Conservation (phyloP, 805 yeast genomes). For the Candida ovalis region DNA sequence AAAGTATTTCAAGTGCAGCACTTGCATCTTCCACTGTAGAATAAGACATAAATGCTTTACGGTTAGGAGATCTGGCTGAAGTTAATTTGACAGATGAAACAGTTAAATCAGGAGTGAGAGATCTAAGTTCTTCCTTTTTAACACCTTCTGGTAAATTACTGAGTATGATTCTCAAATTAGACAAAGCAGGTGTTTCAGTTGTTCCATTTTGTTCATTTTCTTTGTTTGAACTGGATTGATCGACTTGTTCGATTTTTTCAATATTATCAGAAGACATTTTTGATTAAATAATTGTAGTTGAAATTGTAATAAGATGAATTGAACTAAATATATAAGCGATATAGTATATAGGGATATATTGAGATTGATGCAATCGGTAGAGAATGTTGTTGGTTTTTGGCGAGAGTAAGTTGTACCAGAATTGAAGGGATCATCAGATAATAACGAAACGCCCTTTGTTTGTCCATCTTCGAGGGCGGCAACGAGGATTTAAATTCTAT, state of each 20-base stretch:
- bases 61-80: conserved; percentile 25
- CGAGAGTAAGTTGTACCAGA: neutral
- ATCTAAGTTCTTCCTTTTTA: conserved; percentile 42
- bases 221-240: neutral
- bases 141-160: conserved; percentile 43
- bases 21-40: conserved; percentile 58
- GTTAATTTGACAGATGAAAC: conserved; percentile 32
- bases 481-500: neutral
- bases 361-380: neutral
- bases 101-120: conserved; percentile 35
- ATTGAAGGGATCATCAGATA: neutral
- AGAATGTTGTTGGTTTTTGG: too few relatives aligned
- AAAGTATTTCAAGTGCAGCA: conserved; percentile 47
- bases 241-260: conserved; percentile 8
- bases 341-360: neutral
- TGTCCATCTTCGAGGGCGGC: neutral
- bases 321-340: neutral
- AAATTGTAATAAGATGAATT: neutral
- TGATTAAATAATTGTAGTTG: neutral
- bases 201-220: neutral
- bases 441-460: neutral
- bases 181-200: conserved; percentile 19
- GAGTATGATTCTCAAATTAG: conserved; percentile 44
- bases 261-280: conserved; percentile 11
- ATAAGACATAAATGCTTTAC: conserved; percentile 52